Evolutionary conservation across 441 rosid species (phyloP).

Genomic region (Adansonia rubrostipa): DNA sequence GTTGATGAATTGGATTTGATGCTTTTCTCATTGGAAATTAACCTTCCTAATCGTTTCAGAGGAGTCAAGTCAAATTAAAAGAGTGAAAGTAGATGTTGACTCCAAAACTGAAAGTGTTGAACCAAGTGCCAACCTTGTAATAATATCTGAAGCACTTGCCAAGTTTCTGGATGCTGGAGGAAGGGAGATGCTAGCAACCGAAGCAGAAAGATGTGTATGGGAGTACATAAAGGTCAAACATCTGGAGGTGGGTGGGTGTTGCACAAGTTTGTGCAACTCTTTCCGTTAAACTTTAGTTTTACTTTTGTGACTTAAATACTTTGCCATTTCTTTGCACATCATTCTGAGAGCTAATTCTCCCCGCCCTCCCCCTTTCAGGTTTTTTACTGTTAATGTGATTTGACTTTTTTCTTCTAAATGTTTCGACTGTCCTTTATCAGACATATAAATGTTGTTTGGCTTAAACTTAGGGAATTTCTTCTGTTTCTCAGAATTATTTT

Average conservation of each 20-base stretch:
- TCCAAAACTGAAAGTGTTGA: constrained; percentile 47
- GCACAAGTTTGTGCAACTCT: constrained; percentile 21
- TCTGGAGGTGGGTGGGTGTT: constrained; percentile 51
- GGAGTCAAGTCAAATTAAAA: constrained; percentile 68
- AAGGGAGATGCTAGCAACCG: constrained; percentile 58
- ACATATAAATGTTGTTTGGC: not conserved
- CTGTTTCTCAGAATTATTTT: not conserved
- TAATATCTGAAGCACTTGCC: constrained; percentile 67
- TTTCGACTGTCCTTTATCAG: not conserved
- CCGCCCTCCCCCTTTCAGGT: not conserved
- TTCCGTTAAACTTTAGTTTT: constrained; percentile 9
- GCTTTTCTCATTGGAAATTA: constrained; percentile 20
- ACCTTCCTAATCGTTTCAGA: constrained; percentile 45
- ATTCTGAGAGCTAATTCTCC: not conserved
- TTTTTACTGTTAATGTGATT: not conserved
- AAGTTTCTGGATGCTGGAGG: constrained; percentile 64
- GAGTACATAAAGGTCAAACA: constrained; percentile 62
- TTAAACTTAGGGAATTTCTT: not conserved
- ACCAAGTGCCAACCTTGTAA: constrained; percentile 40
- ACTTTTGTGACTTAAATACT: constrained; percentile 9
- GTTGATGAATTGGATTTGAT: constrained; percentile 18
- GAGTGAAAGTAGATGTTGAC: constrained; percentile 62
- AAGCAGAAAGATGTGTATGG: constrained; percentile 59
- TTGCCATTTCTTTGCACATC: not conserved
- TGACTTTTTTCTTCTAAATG: not conserved